Base-by-base conservation (phyloP, 139 green algal genomes). In the Chlorella sp. region DNA sequence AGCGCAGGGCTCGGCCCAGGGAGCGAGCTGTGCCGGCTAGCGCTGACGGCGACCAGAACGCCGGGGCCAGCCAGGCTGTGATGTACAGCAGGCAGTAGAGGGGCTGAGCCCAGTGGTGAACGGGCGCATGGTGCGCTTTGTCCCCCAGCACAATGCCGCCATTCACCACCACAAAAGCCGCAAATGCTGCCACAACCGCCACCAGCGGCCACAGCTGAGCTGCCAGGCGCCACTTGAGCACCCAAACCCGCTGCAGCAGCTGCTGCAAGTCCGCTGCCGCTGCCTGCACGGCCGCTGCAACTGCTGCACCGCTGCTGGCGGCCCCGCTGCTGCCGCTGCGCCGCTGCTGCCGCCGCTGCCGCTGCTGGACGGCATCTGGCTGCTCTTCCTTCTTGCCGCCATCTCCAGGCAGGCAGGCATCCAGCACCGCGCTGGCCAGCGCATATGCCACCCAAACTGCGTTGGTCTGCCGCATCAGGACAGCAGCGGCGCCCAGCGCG, bases 401-500 rank as follows among this genome's bases (percentile, higher is more conserved):
- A 17, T 5, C 51, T 9, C 19, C 26, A 1, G 54, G 70, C 81
- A 41, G 40, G 51, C 79, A 86, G 1, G 20, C 17, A 16, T 83
- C 46, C 32, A 91, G 64, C 17, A 73, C 32, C 28, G 74, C 75
- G 2, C 22, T 51, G 0, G 19, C 89, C 7, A 83, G 48, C 22
- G 93, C 87, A 80, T 98, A 98, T 0, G 88, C 88, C 4, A 92
- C 89, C 96, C 96, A 99, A 32, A 99, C 94, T 6, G 92, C 95
- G 85, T 98, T 98, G 24, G 96, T 99, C 87, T 99, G 96, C 46
- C 96, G 88, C 82, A 96, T 93, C 0, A 90, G 38, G 17, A 97
- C 88, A 11, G 96, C 92, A 22, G 77, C 84, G 0, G 83, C 89
- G 1, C 72, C 93, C 46, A 90, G 81, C 48, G 90, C 38, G 13